Percentiles rank a stretch among this genome's conserved stretches.
These are phyloP conservation scores for Ascobolus immersus DNA, from an alignment of 495 filamentous ascomycete species.

Conservation along the genomic window DNA sequence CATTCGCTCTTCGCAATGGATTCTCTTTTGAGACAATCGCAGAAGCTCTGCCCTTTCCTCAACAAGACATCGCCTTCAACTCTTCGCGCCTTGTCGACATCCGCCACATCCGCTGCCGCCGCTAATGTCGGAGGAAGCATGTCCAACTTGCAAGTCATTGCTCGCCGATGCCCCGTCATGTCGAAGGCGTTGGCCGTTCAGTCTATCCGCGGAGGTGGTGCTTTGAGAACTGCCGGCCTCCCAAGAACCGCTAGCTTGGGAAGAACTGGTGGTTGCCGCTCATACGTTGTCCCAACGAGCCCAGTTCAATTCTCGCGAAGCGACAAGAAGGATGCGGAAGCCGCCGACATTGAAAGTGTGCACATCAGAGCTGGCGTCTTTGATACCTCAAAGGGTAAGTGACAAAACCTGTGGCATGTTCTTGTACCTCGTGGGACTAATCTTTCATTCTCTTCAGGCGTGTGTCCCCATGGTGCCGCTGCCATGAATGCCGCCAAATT, in stretches of 20 bases:
- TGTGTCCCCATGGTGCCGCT: conserved; percentile 14
- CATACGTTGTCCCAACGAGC: conserved; percentile 15
- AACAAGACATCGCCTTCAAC: conserved; percentile 76
- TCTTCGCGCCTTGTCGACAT: conserved; percentile 68
- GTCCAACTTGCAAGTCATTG: conserved; percentile 87
- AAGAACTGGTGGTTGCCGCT: conserved; percentile 21
- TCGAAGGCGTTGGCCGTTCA: conserved; percentile 86
- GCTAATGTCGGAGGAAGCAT: conserved; percentile 72
- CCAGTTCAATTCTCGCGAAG: conserved; percentile 8
- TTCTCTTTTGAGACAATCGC: conserved; percentile 74
- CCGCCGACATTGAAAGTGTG: conserved; percentile 10
- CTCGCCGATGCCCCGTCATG: conserved; percentile 93
- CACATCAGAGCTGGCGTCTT: conserved; percentile 13
- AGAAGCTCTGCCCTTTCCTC: conserved; percentile 87
- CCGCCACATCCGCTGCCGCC: conserved; percentile 31
- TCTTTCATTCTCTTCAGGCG: conserved; percentile 6
- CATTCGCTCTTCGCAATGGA: conserved; percentile 52
- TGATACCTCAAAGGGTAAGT: conserved; percentile 13
- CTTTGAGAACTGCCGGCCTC: conserved; percentile 16
- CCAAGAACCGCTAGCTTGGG: too few species aligned
- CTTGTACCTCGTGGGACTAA: not conserved
- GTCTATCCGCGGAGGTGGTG: conserved; percentile 26
- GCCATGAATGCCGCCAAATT: conserved; percentile 11
- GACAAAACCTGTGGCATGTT: not conserved
- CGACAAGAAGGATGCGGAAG: conserved; percentile 8